These are phyloP conservation scores for Russula sp. DNA, from an alignment of 768 basidiomycete genomes.

Conservation along the genomic window DNA sequence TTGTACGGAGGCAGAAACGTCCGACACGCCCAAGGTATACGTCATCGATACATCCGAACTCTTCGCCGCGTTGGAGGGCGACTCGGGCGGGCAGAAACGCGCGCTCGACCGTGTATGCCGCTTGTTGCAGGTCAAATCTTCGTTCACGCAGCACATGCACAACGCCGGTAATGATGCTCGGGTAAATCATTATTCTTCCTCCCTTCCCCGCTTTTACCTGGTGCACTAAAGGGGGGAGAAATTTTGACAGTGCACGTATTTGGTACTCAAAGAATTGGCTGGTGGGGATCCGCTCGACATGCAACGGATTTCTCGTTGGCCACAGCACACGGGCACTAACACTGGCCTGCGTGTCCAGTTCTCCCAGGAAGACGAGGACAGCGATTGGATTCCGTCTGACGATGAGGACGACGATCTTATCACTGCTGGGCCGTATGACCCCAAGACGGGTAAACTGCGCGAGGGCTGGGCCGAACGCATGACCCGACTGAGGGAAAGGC, in stretches of 20 bases:
- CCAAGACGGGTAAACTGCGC: conserved; percentile 25
- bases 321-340: conserved; percentile 44
- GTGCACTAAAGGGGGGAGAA: neutral
- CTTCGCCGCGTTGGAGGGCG: conserved; percentile 71
- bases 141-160: conserved; percentile 53
- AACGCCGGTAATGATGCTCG: conserved; percentile 88
- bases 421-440: conserved; percentile 30
- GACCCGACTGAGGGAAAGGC: conserved; percentile 7
- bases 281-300: conserved; percentile 67
- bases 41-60: conserved; percentile 72
- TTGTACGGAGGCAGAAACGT: conserved; percentile 27
- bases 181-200: conserved; percentile 43
- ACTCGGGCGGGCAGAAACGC: conserved; percentile 48
- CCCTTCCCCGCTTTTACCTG: neutral
- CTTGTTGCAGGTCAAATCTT: conserved; percentile 51
- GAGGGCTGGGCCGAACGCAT: conserved; percentile 22
- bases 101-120: conserved; percentile 60
- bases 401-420: conserved; percentile 26
- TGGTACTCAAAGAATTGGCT: conserved; percentile 67
- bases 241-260: conserved; percentile 63
- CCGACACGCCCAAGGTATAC: conserved; percentile 54
- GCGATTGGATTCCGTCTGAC: conserved; percentile 26
- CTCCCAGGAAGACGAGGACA: conserved; percentile 57
- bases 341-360: conserved; percentile 53
- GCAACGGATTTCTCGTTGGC: conserved; percentile 80